These are phyloP conservation scores for Phytophthora pistaciae DNA, from an alignment of 352 stramenopile genomes.

Conservation along the genomic window DNA sequence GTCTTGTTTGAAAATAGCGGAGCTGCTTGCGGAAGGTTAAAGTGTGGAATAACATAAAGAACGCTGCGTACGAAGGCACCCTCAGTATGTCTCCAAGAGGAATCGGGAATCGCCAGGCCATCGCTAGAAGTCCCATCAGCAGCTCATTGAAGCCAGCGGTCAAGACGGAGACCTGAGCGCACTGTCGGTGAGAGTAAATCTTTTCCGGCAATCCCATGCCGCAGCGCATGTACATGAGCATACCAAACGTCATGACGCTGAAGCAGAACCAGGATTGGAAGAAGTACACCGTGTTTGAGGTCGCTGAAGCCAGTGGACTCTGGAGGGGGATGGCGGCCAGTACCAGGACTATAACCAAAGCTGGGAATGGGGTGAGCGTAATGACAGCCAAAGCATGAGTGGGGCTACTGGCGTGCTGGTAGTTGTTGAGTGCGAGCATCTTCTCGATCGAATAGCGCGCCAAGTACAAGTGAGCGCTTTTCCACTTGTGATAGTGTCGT, in stretches of 20 bases:
- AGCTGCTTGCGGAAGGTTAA: conserved; percentile 13
- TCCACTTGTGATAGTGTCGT: conserved; percentile 21
- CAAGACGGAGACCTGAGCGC: conserved; percentile 11
- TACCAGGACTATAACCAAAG: conserved; percentile 3
- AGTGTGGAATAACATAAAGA: conserved; percentile 21
- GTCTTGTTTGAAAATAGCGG: neutral
- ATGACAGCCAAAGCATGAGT: conserved; percentile 13
- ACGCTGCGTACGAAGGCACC: conserved; percentile 7
- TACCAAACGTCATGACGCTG: conserved; percentile 1
- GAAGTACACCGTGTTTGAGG: neutral
- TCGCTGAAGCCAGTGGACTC: neutral
- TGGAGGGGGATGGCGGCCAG: conserved; percentile 16
- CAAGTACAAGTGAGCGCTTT: conserved; percentile 38
- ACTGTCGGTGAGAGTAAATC: conserved; percentile 15
- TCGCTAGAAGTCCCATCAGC: conserved; percentile 12
- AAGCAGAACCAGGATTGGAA: conserved; percentile 22
- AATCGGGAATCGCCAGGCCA: conserved; percentile 27
- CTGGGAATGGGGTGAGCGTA: conserved; percentile 10
- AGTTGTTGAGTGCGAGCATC: conserved; percentile 31
- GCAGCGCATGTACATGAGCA: conserved; percentile 13
- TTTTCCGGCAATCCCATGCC: conserved; percentile 13
- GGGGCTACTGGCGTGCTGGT: conserved; percentile 7
- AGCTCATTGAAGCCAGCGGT: conserved; percentile 13
- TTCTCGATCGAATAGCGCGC: conserved; percentile 43
- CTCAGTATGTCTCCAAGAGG: conserved; percentile 26